Base-by-base conservation (phyloP, 179 eudicot species). In the Gypsophila paniculata region DNA sequence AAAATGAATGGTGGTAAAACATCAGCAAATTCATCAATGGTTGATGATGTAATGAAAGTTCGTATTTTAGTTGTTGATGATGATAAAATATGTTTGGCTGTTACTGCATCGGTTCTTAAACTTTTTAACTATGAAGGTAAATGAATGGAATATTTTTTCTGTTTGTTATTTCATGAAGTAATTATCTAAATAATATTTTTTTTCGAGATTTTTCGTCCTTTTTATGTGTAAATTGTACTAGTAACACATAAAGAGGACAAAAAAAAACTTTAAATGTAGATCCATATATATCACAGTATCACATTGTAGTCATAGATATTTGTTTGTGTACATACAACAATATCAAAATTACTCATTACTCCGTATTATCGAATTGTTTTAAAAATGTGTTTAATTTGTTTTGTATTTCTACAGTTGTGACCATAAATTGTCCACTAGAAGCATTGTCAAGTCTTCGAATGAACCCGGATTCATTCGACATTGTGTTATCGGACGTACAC, bases 31-130 rank as follows among this genome's bases (percentile, higher is more conserved):
- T 12, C 44, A 7, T 21, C 76, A 22, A 59, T 36, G 23, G 46
- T 17, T 59, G 46, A 54, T 1, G 60, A 4, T 9, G 10, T 15
- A 6, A 34, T 19, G 12, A 23, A 32, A 59, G 25, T 57, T 8
- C 72, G 72, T 15, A n/a, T 77, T 26, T 72, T 77, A 51, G 53
- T 77, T 10, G 65, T 77, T n/a, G 80, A 77, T 36, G 69, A 66
- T 51, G 76, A 72, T 6, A n/a, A 51, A 10, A 59, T 71, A 19
- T 72, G 64, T 38, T 72, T 77, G 69, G 52, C 68, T 2, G 11
- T 61, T 5, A 51, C 23, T 2, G 52, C 62, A 8, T 23, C 64
- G 1, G 13, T 72, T 36, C 76, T 77, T 55, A 73, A 72, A 42
- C 2, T 66, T 42, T 67, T 74, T 55, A 34, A 74, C 32, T 78